These are phyloP conservation scores for Coemansia sp. DNA, from an alignment of 192 early-diverging fungal genomes.

Conservation along the genomic window DNA sequence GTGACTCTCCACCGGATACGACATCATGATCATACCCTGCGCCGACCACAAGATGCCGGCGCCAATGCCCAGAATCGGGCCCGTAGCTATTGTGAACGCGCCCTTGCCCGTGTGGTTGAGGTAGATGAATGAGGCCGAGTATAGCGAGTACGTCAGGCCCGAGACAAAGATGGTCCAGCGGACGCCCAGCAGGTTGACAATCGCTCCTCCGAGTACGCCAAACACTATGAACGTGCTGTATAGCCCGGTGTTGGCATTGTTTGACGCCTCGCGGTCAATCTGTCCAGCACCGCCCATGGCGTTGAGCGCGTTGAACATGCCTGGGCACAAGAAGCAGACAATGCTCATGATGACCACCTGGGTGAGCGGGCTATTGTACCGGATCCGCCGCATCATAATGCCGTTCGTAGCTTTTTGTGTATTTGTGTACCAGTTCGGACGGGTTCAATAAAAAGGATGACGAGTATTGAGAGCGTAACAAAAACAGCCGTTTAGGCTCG, in stretches of 20 bases:
- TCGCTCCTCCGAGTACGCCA: conserved; percentile 66
- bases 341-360: conserved; percentile 67
- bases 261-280: conserved; percentile 51
- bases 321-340: conserved; percentile 71
- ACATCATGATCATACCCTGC: conserved; percentile 74
- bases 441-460: background rate
- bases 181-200: conserved; percentile 76
- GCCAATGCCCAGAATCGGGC: conserved; percentile 74
- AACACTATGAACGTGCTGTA: conserved; percentile 70
- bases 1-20: conserved; percentile 71
- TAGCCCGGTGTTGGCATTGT: conserved; percentile 70
- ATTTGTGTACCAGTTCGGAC: background rate
- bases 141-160: conserved; percentile 66
- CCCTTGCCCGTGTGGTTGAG: conserved; percentile 56
- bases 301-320: conserved; percentile 69
- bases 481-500: background rate
- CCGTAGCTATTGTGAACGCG: conserved; percentile 64
- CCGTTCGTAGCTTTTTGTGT: background rate
- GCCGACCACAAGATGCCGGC: conserved; percentile 75
- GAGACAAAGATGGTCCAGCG: conserved; percentile 64
- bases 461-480: background rate
- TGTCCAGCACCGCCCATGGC: conserved; percentile 60
- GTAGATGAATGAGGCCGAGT: conserved; percentile 66
- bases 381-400: background rate
- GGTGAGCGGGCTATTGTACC: conserved; percentile 55